Percentiles rank a stretch among this genome's conserved stretches.
phyloP scores from a whole-genome alignment of 192 early-diverging fungal species.

The Pilaira anomala region DNA sequence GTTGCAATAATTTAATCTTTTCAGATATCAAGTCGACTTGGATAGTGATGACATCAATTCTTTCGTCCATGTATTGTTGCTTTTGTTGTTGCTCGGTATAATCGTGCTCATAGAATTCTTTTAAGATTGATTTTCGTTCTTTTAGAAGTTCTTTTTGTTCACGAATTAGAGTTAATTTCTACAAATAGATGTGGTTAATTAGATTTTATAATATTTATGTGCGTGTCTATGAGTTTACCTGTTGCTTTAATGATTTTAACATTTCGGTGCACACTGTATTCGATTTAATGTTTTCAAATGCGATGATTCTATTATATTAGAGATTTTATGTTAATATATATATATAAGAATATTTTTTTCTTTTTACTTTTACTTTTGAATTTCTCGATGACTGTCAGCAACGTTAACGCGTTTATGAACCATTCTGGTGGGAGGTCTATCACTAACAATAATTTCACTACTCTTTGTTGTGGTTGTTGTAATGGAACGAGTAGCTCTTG shows the following conservation, averaged over 20 bases:
- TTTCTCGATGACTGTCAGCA: no score
- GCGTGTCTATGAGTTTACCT: neutral
- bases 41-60: conserved; percentile 23
- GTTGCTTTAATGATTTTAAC: neutral
- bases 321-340: no score
- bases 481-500: no score
- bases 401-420: no score
- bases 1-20: neutral
- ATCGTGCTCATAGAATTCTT: neutral
- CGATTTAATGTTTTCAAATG: no score
- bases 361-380: no score
- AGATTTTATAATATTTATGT: neutral
- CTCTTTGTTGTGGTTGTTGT: no score
- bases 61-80: conserved; percentile 34
- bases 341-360: no score
- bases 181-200: neutral
- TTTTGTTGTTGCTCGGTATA: neutral
- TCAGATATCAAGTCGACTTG: conserved; percentile 15
- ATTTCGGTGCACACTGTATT: neutral
- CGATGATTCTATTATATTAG: no score
- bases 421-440: no score
- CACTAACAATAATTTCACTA: no score
- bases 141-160: conserved; percentile 23
- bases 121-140: conserved; percentile 19
- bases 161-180: conserved; percentile 7